phyloP scores from a whole-genome alignment of 371 early-diverging fungal species.

The Chytridiales sp. region DNA sequence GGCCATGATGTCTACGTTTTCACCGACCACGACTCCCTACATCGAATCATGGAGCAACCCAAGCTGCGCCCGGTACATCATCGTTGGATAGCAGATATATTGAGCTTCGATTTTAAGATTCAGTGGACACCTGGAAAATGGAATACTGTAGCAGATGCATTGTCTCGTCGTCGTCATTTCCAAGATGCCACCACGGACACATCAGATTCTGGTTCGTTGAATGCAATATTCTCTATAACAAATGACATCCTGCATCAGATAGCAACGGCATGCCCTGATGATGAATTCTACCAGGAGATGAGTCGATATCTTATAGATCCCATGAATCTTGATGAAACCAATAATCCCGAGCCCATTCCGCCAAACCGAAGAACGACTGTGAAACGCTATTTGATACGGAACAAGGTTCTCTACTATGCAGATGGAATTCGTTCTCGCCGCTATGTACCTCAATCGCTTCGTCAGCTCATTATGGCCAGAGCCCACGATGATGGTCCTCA shows the following conservation, averaged over 20 bases:
- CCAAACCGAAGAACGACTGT: background rate
- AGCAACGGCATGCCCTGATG: background rate
- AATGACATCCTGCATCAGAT: background rate
- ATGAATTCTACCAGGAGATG: background rate
- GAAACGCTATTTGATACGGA: conserved; percentile 3
- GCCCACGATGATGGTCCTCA: conserved; percentile 18
- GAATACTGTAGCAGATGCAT: conserved; percentile 15
- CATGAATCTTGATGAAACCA: background rate
- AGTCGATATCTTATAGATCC: conserved; percentile 2
- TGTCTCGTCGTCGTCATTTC: background rate
- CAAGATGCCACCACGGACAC: background rate
- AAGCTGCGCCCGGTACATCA: conserved; percentile 19
- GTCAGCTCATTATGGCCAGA: background rate
- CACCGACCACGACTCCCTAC: conserved; percentile 19
- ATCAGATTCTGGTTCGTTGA: no score
- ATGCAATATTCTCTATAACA: no score
- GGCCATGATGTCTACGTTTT: conserved; percentile 6
- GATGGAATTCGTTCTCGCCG: background rate
- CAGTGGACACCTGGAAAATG: conserved; percentile 15
- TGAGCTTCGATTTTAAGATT: conserved; percentile 14
- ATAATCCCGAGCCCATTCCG: background rate
- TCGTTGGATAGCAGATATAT: conserved; percentile 16
- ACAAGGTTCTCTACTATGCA: conserved; percentile 14
- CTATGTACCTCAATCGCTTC: conserved; percentile 12
- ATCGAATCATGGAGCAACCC: conserved; percentile 9